Conservation (phyloP, 441 rosid genomes). For the Isatis lusitanica region DNA sequence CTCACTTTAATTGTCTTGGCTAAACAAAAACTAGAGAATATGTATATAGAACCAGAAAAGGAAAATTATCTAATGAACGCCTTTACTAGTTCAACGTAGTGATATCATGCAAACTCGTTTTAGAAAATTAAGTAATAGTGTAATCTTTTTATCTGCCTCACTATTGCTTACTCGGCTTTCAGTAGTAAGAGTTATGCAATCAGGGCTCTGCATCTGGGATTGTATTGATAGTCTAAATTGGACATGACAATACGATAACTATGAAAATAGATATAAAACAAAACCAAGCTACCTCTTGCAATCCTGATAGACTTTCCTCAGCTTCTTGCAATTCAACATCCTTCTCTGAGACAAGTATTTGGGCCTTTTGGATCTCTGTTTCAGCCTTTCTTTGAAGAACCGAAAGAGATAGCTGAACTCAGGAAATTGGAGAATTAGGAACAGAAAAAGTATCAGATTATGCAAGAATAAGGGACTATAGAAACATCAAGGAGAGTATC, state of each 20-base stretch:
- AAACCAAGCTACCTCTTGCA: slow-evolving; percentile 61
- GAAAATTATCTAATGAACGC: not conserved
- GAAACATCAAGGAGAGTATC: not conserved
- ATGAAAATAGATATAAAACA: not conserved
- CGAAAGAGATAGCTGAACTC: slow-evolving; percentile 59
- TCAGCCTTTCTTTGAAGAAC: slow-evolving; percentile 70
- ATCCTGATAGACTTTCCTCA: slow-evolving; percentile 80
- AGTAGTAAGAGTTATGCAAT: not conserved
- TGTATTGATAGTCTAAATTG: not conserved
- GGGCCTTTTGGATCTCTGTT: slow-evolving; percentile 69
- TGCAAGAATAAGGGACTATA: slow-evolving; percentile 7
- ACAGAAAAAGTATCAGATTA: not conserved
- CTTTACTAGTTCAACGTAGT: not conserved
- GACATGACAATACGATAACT: not conserved
- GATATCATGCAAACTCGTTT: not conserved
- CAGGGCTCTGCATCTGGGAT: not conserved
- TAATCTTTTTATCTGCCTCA: not conserved
- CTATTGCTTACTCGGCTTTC: slow-evolving; percentile 3
- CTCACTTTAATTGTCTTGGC: not conserved
- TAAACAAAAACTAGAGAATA: not conserved
- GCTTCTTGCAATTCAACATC: slow-evolving; percentile 73
- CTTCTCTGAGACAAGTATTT: slow-evolving; percentile 62
- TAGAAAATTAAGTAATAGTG: not conserved
- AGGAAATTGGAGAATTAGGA: slow-evolving; percentile 12
- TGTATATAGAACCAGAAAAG: not conserved